These are phyloP conservation scores for Loxodes magnus DNA, from an alignment of 73 alveolate genomes.

Conservation along the genomic window DNA sequence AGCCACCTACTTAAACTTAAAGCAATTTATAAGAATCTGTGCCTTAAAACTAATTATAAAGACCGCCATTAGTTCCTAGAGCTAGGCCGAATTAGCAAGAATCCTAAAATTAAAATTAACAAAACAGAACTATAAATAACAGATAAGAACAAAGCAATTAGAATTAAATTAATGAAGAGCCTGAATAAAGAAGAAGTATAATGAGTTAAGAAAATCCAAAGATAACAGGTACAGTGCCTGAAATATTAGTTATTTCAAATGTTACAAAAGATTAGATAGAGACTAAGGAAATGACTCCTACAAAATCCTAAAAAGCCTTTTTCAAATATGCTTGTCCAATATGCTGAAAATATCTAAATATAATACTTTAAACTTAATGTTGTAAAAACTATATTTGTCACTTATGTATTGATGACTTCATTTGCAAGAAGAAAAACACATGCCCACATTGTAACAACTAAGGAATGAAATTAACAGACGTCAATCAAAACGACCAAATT, in stretches of 20 bases:
- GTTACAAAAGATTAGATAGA: neutral
- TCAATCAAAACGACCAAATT: neutral
- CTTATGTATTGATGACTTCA: neutral
- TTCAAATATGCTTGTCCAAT: conserved; percentile 1
- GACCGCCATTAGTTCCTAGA: no score
- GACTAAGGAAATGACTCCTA: neutral
- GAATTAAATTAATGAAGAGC: no score
- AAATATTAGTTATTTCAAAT: neutral
- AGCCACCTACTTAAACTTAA: no score
- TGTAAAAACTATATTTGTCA: conserved; percentile 8
- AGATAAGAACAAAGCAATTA: no score
- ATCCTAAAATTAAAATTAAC: no score
- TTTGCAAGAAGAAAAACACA: neutral
- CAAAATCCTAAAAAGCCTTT: neutral
- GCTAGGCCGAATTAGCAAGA: no score
- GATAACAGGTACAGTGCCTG: no score
- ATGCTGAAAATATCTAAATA: neutral
- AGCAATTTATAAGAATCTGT: no score
- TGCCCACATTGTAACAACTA: conserved; percentile 4
- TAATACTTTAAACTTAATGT: neutral
- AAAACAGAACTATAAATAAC: no score
- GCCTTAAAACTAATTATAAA: no score
- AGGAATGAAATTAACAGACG: neutral
- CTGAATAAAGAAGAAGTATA: no score
- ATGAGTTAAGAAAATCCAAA: no score